These are phyloP conservation scores for Phytophthora cryptogea DNA, from an alignment of 352 stramenopile genomes.

Conservation along the genomic window DNA sequence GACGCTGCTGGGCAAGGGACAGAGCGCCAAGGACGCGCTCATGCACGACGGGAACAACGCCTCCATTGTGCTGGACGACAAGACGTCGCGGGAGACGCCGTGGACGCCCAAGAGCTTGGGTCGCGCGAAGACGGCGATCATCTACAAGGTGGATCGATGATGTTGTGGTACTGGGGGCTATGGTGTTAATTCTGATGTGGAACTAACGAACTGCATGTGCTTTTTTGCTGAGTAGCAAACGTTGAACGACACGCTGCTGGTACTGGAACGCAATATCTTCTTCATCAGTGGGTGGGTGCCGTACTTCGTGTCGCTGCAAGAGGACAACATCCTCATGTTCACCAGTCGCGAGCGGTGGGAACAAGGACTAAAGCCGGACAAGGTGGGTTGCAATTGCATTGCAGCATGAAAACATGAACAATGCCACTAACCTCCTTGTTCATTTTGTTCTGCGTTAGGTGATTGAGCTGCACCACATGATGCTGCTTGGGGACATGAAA, in stretches of 20 bases:
- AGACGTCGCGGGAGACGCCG: constrained; percentile 49
- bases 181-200: neutral
- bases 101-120: constrained; percentile 88
- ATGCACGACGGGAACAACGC: constrained; percentile 82
- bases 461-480: constrained; percentile 68
- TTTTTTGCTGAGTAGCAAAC: constrained; percentile 68
- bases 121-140: constrained; percentile 82
- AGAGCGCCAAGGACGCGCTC: constrained; percentile 36
- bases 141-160: constrained; percentile 71
- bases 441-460: constrained; percentile 41
- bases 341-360: constrained; percentile 83
- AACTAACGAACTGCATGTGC: neutral
- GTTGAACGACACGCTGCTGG: constrained; percentile 81
- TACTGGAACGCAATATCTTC: constrained; percentile 85
- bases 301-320: constrained; percentile 86
- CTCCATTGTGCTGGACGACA: constrained; percentile 71
- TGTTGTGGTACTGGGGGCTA: neutral
- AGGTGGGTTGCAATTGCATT: constrained; percentile 34
- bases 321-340: constrained; percentile 81
- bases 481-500: constrained; percentile 86
- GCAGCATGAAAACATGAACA: neutral
- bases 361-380: constrained; percentile 80
- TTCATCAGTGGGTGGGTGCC: constrained; percentile 81
- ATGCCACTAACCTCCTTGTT: neutral
- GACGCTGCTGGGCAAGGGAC: constrained; percentile 37